Base-by-base conservation (phyloP, 108 stramenopile species). In the Ochromonas danica region DNA sequence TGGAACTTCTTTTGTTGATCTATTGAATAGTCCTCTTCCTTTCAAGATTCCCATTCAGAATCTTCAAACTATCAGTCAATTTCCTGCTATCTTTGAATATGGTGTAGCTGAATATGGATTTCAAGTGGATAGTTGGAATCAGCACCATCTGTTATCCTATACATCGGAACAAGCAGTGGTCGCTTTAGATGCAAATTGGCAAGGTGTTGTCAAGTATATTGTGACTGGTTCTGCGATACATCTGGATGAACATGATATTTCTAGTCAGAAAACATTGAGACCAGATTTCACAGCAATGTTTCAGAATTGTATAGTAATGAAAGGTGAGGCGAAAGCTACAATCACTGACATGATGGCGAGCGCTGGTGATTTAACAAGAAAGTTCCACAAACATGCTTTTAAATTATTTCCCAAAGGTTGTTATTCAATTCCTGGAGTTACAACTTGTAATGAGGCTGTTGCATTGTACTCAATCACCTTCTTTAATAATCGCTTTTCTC, bases 401-500 rank as follows among this genome's bases (percentile, higher is more conserved):
- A 22, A 31, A 31, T 31, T 67, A 25, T 67, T 67, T 67, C 63
- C 63, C 3, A 67, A 67, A 33, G 17, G 31, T 35, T 67, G 63
- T 33, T 33, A 22, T 67, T 31, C 31, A 67, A 67, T 67, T 31
- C 63, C 63, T 31, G 63, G 63, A 35, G 31, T 67, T 33, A 33
- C 63, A 31, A 31, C 63, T 36, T 31, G 63, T 67, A 22, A 33
- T 31, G 30, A 67, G 35, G 31, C 31, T 28, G 25, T 67, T 67
- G 17, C 63, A 6, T 10, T 67, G 30, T 33, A 67, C 25, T 33
- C 30, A 36, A 67, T 67, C 17, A 31, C 17, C 63, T 67, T 57
- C 51, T 57, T 57, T 57, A 57, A 67, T 67, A 33, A 67, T 67
- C 17, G 63, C 33, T 31, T 67, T 67, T 67, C 63, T 33, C 63